These are phyloP conservation scores for Ustilago esculenta DNA, from an alignment of 1,284 basidiomycete genomes.

Conservation along the genomic window DNA sequence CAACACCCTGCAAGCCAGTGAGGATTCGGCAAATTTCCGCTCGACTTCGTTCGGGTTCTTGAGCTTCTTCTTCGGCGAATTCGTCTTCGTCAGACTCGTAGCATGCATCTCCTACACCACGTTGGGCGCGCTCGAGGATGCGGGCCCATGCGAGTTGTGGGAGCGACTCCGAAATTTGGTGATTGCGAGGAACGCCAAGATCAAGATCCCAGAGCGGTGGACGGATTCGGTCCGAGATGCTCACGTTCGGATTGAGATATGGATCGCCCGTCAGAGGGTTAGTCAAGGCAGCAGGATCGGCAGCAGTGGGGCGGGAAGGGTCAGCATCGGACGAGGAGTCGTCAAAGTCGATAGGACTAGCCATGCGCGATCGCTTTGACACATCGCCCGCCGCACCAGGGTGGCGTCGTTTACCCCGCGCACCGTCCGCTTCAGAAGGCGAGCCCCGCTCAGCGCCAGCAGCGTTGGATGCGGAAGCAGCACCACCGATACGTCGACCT, in stretches of 20 bases:
- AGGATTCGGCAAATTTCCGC: conserved; percentile 49
- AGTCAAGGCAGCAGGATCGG: not conserved
- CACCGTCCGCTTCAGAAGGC: conserved; percentile 24
- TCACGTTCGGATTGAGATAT: conserved; percentile 26
- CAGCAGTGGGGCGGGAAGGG: not conserved
- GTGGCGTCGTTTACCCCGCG: conserved; percentile 22
- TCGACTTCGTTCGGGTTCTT: conserved; percentile 35
- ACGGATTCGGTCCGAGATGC: conserved; percentile 32
- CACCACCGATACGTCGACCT: conserved; percentile 18
- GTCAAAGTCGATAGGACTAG: conserved; percentile 39
- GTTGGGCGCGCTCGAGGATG: conserved; percentile 56
- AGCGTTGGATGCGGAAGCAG: conserved; percentile 6
- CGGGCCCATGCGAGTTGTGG: conserved; percentile 54
- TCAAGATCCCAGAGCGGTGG: conserved; percentile 49
- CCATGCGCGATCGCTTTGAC: conserved; percentile 42
- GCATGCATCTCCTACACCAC: conserved; percentile 60
- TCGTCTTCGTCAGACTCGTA: conserved; percentile 61
- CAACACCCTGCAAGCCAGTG: conserved; percentile 38
- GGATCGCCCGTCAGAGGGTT: conserved; percentile 39
- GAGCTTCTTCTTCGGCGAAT: conserved; percentile 49
- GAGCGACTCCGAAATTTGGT: conserved; percentile 27
- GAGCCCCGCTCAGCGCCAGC: conserved; percentile 25
- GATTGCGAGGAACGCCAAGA: conserved; percentile 25
- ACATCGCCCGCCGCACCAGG: conserved; percentile 25
- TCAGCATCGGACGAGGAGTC: conserved; percentile 16